Evolutionary conservation across 2,329 filamentous ascomycete genomes (phyloP).

Genomic region (Aciculosporium take): DNA sequence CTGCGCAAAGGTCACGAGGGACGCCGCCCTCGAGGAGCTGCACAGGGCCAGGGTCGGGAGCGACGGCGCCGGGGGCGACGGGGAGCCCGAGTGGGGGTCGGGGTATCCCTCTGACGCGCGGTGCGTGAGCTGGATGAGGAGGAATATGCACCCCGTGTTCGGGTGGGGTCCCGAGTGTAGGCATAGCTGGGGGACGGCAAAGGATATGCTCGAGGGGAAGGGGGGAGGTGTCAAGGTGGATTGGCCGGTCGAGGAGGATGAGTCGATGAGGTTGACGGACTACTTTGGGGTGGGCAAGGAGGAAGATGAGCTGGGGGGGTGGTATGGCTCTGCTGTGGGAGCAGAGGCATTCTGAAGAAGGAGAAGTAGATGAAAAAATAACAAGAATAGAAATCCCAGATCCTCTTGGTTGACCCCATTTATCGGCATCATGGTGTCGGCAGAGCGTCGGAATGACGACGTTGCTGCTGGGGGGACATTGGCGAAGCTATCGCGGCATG

Average conservation of each 20-base stretch:
- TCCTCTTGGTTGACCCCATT: too few relatives aligned
- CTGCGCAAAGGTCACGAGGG: constrained; percentile 89
- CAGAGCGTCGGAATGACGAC: too few relatives aligned
- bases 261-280: constrained; percentile 57
- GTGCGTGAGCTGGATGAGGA: constrained; percentile 67
- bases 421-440: too few relatives aligned
- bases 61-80: constrained; percentile 13
- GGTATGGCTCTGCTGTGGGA: constrained; percentile 66
- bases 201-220: constrained; percentile 79
- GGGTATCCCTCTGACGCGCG: constrained; percentile 83
- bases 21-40: constrained; percentile 72
- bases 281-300: constrained; percentile 44
- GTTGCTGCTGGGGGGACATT: too few relatives aligned
- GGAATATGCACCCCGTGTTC: constrained; percentile 83
- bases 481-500: too few relatives aligned
- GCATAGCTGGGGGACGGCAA: constrained; percentile 92
- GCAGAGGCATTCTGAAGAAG: constrained; percentile 59
- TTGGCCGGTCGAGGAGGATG: constrained; percentile 67
- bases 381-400: too few relatives aligned
- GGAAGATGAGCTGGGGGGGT: constrained; percentile 55
- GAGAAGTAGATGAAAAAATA: too few relatives aligned
- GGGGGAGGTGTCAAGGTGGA: constrained; percentile 56
- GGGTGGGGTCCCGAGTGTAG: constrained; percentile 89
- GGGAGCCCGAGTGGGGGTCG: constrained; percentile 60
- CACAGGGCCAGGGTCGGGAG: constrained; percentile 36